Percentiles rank a stretch among this genome's conserved stretches.
Conservation (phyloP, 148 eudicot genomes). For the Oxyria digyna region DNA sequence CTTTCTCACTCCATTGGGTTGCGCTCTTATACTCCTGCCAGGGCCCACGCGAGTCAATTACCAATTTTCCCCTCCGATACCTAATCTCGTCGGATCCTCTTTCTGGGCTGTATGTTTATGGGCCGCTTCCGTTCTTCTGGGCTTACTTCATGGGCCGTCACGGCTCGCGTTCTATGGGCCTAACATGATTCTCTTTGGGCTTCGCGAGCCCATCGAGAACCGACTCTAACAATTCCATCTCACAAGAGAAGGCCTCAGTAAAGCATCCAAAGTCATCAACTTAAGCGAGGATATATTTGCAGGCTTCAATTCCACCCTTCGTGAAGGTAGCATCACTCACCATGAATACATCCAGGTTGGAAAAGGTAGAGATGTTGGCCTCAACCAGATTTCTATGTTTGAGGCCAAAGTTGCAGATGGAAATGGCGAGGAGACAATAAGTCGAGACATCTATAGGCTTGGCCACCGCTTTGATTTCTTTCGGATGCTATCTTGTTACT, state of each 20-base stretch:
- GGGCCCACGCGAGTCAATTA: too few relatives aligned
- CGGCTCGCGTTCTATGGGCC: too few relatives aligned
- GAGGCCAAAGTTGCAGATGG: slow-evolving; percentile 73
- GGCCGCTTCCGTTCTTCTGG: too few relatives aligned
- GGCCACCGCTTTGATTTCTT: slow-evolving; percentile 72
- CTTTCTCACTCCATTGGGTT: too few relatives aligned
- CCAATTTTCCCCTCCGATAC: too few relatives aligned
- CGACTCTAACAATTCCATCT: too few relatives aligned
- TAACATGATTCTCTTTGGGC: too few relatives aligned
- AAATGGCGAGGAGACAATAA: slow-evolving; percentile 62
- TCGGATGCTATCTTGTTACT: slow-evolving; percentile 54
- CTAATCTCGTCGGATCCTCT: too few relatives aligned
- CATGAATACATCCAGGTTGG: slow-evolving; percentile 78
- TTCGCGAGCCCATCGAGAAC: too few relatives aligned
- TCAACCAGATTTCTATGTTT: slow-evolving; percentile 55
- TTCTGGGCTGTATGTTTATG: too few relatives aligned
- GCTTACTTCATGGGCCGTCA: too few relatives aligned
- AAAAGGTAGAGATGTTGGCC: slow-evolving; percentile 74
- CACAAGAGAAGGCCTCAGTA: slow-evolving; percentile 63
- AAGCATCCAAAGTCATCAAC: slow-evolving; percentile 53
- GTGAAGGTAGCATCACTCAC: slow-evolving; percentile 67
- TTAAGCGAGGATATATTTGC: slow-evolving; percentile 74
- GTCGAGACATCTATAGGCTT: slow-evolving; percentile 60
- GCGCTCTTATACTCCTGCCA: too few relatives aligned
- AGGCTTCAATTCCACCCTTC: slow-evolving; percentile 65